Evolutionary conservation across 1,139 yeast genomes (phyloP).

Genomic region (Pichia sp.): DNA sequence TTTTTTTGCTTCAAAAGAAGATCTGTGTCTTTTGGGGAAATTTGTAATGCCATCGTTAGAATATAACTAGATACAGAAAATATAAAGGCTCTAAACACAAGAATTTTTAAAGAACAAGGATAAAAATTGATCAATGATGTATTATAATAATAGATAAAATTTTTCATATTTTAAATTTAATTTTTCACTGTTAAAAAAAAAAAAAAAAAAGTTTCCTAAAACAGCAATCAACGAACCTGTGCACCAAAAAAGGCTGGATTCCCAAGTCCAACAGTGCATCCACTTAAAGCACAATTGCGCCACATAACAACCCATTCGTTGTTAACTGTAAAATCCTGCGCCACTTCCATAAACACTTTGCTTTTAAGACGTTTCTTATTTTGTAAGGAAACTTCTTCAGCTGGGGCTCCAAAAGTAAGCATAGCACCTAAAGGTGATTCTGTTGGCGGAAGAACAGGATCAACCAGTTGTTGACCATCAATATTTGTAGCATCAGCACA

Average conservation of each 20-base stretch:
- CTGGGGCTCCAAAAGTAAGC: conserved; percentile 25
- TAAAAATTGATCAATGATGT: background rate
- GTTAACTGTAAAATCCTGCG: conserved; percentile 22
- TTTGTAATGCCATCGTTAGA: conserved; percentile 27
- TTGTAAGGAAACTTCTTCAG: background rate
- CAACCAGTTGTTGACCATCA: conserved; percentile 20
- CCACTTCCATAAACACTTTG: conserved; percentile 34
- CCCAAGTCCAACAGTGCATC: background rate
- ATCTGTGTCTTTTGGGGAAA: conserved; percentile 49
- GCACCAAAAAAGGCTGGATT: conserved; percentile 4
- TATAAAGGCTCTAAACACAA: background rate
- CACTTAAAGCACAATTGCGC: background rate
- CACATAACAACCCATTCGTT: conserved; percentile 6
- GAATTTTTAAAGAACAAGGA: background rate
- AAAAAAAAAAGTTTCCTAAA: conserved; percentile 1
- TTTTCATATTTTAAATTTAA: too few relatives aligned
- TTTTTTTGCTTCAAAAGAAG: conserved; percentile 70
- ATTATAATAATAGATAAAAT: conserved; percentile 3
- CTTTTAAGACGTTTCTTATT: conserved; percentile 32
- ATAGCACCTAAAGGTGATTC: conserved; percentile 29
- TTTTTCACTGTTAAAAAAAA: background rate
- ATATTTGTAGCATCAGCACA: conserved; percentile 29
- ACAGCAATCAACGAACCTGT: conserved; percentile 7
- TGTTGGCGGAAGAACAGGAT: conserved; percentile 30
- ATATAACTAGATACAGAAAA: background rate